Base-by-base conservation (phyloP, 345 rosid genomes). In the Arabis alpina region DNA sequence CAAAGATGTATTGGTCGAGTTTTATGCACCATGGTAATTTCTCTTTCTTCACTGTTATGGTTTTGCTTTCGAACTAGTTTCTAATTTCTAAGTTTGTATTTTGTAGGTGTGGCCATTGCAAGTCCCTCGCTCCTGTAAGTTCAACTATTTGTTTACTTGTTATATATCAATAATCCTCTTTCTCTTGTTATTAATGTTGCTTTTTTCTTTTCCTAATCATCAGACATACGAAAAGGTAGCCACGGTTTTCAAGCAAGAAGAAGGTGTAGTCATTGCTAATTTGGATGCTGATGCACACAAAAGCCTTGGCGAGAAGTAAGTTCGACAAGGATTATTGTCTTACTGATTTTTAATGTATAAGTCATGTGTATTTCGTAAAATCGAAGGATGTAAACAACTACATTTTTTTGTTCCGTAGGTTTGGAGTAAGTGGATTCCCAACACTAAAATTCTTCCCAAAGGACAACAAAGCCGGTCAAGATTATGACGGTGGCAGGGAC, bases 21-120 rank as follows among this genome's bases (percentile, higher is more conserved):
- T 95, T 79, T 95, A 95, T 76, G 99, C 98, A 23, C 99, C 99
- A 51, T 95, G 98, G 99, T 94, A 69, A 75, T 83, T 63, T 42
- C 49, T 60, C 55, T 27, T 58, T 13, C 43, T 37, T 3, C 53
- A 23, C 51, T 12, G 23, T 48, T 13, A 48, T 54, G 42, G 40
- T 54, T 58, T 64, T 58, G 68, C 63, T 71, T 65, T 59, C 27
- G 4, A 55, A 39, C 15, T 57, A 39, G 70, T 28, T 78, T 48
- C 45, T 65, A 40, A 51, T 48, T 64, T 32, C 3, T 19, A 43
- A 40, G 39, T 75, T 47, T 70, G 45, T 62, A 68, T 77, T 53
- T 76, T 48, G 55, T 83, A 94, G 99, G 99, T 95, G 99, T 78
- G 99, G 99, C 54, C 99, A 95, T 75, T 95, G 99, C 86, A 92